Evolutionary conservation across 129 eudicot genomes (phyloP).

Genomic region (Artemisia annua): DNA sequence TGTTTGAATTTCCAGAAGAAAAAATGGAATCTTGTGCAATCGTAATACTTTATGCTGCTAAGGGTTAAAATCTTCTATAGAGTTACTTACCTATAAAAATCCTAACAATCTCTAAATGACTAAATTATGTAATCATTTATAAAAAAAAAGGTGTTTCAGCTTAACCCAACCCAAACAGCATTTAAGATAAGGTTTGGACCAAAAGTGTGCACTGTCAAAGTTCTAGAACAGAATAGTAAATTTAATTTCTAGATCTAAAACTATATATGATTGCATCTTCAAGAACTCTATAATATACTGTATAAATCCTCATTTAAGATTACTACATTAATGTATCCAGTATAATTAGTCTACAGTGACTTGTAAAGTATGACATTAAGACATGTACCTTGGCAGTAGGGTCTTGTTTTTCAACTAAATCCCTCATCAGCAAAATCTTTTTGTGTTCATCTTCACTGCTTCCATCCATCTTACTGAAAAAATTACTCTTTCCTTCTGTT

Average conservation of each 20-base stretch:
- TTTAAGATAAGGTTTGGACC: neutral
- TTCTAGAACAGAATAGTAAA: neutral
- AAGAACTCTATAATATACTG: too few relatives aligned
- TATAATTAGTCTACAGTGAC: neutral
- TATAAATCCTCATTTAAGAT: too few relatives aligned
- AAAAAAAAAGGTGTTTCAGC: neutral
- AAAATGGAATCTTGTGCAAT: too few relatives aligned
- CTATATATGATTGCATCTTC: too few relatives aligned
- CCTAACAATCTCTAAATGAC: too few relatives aligned
- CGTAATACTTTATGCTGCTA: too few relatives aligned
- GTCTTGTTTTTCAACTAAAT: slow-evolving; percentile 54
- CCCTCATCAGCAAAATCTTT: slow-evolving; percentile 49
- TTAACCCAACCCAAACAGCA: neutral
- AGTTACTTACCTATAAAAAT: too few relatives aligned
- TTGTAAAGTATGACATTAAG: neutral
- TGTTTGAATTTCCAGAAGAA: too few relatives aligned
- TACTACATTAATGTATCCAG: too few relatives aligned
- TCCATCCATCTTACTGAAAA: slow-evolving; percentile 9
- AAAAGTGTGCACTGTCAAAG: neutral
- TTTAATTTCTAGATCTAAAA: too few relatives aligned
- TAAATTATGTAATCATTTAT: too few relatives aligned
- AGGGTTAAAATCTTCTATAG: too few relatives aligned
- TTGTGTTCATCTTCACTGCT: slow-evolving; percentile 35
- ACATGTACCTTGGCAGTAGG: slow-evolving; percentile 60
- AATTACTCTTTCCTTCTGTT: neutral